Conservation (phyloP, 2,329 filamentous ascomycete genomes). For the Curvularia verruculosa region DNA sequence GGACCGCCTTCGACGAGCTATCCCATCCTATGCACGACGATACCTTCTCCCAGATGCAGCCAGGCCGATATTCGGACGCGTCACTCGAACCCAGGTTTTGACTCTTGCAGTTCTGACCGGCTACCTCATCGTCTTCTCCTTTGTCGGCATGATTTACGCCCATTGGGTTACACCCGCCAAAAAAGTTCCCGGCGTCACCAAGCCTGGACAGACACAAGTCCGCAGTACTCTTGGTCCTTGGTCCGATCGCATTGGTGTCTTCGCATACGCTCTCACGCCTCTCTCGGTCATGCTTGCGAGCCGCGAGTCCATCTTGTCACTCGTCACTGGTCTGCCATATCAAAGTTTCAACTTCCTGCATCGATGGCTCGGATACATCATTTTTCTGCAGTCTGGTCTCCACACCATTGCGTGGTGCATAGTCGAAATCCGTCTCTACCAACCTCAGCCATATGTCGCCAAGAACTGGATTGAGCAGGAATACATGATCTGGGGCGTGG, state of each 20-base stretch:
- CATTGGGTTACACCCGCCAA: conserved; percentile 74
- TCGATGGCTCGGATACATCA: conserved; percentile 74
- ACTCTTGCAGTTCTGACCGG: conserved; percentile 63
- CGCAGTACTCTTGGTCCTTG: conserved; percentile 70
- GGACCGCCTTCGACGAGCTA: conserved; percentile 42
- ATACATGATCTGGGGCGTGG: conserved; percentile 76
- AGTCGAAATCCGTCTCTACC: conserved; percentile 69
- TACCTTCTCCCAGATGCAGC: conserved; percentile 67
- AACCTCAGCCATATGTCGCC: conserved; percentile 69
- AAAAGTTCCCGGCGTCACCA: conserved; percentile 56
- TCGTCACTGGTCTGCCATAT: conserved; percentile 75
- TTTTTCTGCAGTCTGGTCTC: conserved; percentile 69
- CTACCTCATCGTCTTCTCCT: conserved; percentile 69
- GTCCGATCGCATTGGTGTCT: conserved; percentile 70
- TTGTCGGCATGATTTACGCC: conserved; percentile 71
- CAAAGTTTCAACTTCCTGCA: conserved; percentile 71
- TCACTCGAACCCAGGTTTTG: conserved; percentile 70
- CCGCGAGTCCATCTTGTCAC: conserved; percentile 71
- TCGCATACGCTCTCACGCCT: conserved; percentile 77
- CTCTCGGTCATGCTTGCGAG: conserved; percentile 70
- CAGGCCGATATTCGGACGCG: conserved; percentile 66
- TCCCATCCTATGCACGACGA: conserved; percentile 53
- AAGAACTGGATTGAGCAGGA: conserved; percentile 64
- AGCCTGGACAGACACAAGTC: conserved; percentile 64
- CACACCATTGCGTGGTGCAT: conserved; percentile 76